Percentiles rank a stretch among this genome's conserved stretches.
Evolutionary conservation across 345 rosid species (phyloP).

Genomic region (Syzygium aqueum): DNA sequence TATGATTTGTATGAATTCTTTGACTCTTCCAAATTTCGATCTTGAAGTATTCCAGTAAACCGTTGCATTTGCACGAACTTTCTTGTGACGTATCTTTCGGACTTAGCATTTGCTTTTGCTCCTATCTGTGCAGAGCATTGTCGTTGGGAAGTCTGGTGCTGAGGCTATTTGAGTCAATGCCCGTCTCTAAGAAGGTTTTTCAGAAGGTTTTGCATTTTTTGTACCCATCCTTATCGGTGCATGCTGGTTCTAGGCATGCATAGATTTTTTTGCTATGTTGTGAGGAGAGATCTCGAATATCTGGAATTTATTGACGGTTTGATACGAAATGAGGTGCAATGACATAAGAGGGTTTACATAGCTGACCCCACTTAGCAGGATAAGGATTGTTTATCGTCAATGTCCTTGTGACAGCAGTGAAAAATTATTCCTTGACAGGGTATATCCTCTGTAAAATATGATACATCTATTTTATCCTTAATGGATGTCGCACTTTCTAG

Average conservation of each 20-base stretch:
- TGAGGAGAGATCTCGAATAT: neutral
- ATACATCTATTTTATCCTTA: neutral
- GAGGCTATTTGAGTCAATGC: conserved; percentile 13
- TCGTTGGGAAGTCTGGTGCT: neutral
- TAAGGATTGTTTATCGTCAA: neutral
- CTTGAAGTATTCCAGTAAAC: neutral
- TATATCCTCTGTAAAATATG: neutral
- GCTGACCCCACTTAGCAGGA: neutral
- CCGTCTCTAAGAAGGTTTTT: conserved; percentile 14
- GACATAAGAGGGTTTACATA: neutral
- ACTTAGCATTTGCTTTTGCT: neutral
- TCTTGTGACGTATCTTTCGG: neutral
- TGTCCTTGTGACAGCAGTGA: neutral
- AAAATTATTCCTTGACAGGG: neutral
- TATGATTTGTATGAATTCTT: neutral
- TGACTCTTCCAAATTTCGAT: neutral
- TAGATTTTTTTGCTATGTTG: neutral
- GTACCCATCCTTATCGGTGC: neutral
- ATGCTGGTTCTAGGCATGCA: neutral
- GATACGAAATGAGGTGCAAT: neutral
- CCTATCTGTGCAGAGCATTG: neutral
- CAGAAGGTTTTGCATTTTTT: neutral
- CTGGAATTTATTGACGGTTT: neutral
- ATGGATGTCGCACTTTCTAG: neutral
- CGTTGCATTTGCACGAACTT: neutral